Base-by-base conservation (phyloP, 208 protist genomes). In the Crithidia expoeki region DNA sequence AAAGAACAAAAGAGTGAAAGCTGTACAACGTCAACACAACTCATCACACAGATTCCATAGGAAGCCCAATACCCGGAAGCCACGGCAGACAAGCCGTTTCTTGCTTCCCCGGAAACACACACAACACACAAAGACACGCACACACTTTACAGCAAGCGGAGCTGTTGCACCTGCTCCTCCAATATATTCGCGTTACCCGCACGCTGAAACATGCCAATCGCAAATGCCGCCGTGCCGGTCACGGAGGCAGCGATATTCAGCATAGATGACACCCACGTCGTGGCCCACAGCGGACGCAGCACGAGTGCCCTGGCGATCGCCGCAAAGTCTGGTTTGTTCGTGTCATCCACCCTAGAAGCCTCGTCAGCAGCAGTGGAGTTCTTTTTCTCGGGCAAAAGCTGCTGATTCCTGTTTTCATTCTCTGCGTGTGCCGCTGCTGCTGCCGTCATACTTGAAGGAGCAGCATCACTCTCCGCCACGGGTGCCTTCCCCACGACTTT, bases 151-250 rank as follows among this genome's bases (percentile, higher is more conserved):
- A 72, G 36, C 23, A 42, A 17, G 34, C 53, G 56, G 11, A 79
- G 36, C 52, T 78, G 47, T 14, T 69, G 40, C 40, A 88, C 70
- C 68, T 94, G 87, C 52, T 89, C 87, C 23, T 80, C 76, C 23
- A 95, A 36, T 6, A 93, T 52, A 11, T 92, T 92, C 12, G 83
- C 85, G 53, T 93, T 85, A n/a, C 83, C 86, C 4, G 42, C 63
- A 12, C 90, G 86, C 57, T 95, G 90, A 21, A 93, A 80, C 42
- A 85, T 71, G n/a, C 86, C 90, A 27, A 86, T 84, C 7, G 75
- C 72, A 30, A 93, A 68, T 23, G 83, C 80, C 16, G 53, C 68
- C 1, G 78, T 62, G 25, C 82, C 64, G 19, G 76, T 32, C 28
- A 92, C 25, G 16, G 84, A 74, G 21, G 73, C 63, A 16, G 74